phyloP scores from a whole-genome alignment of 2,329 filamentous ascomycete species.

The Aureobasidium zeae region DNA sequence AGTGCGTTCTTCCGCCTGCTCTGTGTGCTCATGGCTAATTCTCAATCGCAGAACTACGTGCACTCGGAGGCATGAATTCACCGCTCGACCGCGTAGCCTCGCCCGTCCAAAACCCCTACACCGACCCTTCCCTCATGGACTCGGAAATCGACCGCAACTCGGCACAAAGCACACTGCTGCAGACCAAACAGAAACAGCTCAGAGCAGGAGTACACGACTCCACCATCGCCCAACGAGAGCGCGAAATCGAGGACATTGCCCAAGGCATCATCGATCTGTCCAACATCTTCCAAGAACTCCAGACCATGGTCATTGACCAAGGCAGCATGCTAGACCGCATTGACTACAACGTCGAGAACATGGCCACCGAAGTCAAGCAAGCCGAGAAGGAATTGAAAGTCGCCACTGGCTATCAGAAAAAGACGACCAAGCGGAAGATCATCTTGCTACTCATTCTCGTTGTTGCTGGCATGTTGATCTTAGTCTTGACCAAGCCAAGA shows the following conservation, averaged over 20 bases:
- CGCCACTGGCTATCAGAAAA: slow-evolving; percentile 79
- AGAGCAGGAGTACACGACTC: slow-evolving; percentile 64
- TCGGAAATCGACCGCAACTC: slow-evolving; percentile 89
- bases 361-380: slow-evolving; percentile 85
- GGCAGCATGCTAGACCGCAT: slow-evolving; percentile 44
- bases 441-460: slow-evolving; percentile 80
- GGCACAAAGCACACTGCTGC: slow-evolving; percentile 79
- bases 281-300: slow-evolving; percentile 92
- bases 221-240: slow-evolving; percentile 81
- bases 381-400: slow-evolving; percentile 88
- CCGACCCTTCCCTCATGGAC: slow-evolving; percentile 81
- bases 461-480: slow-evolving; percentile 76
- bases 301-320: slow-evolving; percentile 66
- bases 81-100: slow-evolving; percentile 39
- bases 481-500: slow-evolving; percentile 73
- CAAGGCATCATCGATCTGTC: slow-evolving; percentile 96
- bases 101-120: slow-evolving; percentile 55
- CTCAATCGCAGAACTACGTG: slow-evolving; percentile 31
- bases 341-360: slow-evolving; percentile 87
- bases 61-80: slow-evolving; percentile 40
- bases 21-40: slow-evolving; percentile 33
- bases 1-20: slow-evolving; percentile 46
- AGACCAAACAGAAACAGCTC: slow-evolving; percentile 55
- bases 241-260: slow-evolving; percentile 95
- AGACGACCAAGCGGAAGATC: slow-evolving; percentile 81